Evolutionary conservation across 148 eudicot genomes (phyloP).

Genomic region (Limonium bicolor): DNA sequence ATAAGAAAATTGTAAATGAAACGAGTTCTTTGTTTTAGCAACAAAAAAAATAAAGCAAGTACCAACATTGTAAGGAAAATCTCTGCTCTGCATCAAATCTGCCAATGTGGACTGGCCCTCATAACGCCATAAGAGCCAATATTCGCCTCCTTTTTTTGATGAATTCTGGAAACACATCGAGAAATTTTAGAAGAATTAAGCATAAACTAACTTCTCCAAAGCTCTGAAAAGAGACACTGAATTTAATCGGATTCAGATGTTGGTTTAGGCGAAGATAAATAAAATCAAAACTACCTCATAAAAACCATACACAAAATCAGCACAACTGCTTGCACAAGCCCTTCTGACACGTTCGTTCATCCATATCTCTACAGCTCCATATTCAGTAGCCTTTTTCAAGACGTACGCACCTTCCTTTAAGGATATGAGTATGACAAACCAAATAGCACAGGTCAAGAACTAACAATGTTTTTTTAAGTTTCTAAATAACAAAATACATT

Average conservation of each 20-base stretch:
- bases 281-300: conserved; percentile 46
- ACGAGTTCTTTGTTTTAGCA: no score
- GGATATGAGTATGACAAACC: conserved; percentile 10
- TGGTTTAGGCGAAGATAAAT: not conserved
- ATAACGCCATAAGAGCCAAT: conserved; percentile 91
- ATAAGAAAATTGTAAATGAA: no score
- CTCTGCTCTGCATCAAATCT: conserved; percentile 75
- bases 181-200: no score
- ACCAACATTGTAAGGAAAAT: conserved; percentile 93
- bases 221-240: not conserved
- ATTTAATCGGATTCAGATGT: no score
- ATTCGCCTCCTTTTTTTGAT: conserved; percentile 65
- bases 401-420: conserved; percentile 69
- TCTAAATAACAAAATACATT: no score
- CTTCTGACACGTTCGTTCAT: conserved; percentile 97
- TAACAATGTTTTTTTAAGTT: no score
- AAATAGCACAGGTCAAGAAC: no score
- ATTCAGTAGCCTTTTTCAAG: conserved; percentile 90
- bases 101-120: conserved; percentile 88
- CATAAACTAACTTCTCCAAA: no score
- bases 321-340: conserved; percentile 95
- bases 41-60: conserved; percentile 13
- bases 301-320: conserved; percentile 90
- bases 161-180: conserved; percentile 39
- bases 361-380: conserved; percentile 99